phyloP scores from a whole-genome alignment of 257 asterid species.

The Plectranthus barbatus region DNA sequence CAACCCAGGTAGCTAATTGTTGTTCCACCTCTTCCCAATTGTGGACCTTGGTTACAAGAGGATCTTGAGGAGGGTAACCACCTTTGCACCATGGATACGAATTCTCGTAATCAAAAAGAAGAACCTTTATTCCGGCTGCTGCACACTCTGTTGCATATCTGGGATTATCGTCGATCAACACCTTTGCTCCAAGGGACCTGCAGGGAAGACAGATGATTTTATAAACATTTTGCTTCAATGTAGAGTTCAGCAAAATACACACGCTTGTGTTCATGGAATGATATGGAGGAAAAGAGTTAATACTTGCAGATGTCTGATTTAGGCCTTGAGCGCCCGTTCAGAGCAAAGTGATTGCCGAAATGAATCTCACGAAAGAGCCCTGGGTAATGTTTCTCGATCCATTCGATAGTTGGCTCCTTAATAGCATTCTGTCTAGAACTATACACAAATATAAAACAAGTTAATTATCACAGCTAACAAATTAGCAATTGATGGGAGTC shows the following conservation, averaged over 20 bases:
- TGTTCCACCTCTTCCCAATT: conserved; percentile 82
- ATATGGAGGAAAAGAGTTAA: neutral
- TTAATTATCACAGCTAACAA: neutral
- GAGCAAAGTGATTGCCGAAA: conserved; percentile 94
- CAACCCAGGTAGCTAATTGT: conserved; percentile 46
- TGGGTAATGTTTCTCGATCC: conserved; percentile 83
- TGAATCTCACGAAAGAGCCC: conserved; percentile 79
- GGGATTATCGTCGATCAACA: conserved; percentile 92
- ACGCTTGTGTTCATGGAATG: neutral
- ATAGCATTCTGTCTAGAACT: conserved; percentile 92
- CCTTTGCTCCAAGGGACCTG: conserved; percentile 86
- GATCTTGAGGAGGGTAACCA: conserved; percentile 45
- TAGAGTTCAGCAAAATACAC: too few species aligned
- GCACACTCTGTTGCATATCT: conserved; percentile 89
- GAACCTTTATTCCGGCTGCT: conserved; percentile 74
- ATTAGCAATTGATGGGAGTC: neutral
- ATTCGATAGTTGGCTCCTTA: conserved; percentile 81
- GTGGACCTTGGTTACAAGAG: conserved; percentile 71
- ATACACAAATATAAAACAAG: neutral
- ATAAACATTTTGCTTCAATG: neutral
- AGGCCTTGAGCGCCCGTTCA: conserved; percentile 74
- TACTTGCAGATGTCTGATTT: conserved; percentile 95
- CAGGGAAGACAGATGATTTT: conserved; percentile 7
- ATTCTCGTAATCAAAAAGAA: conserved; percentile 76
- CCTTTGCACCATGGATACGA: conserved; percentile 92